A percentile compares a stretch with the other conserved stretches of the same genome.
These are phyloP conservation scores for Neurospora tetraspora DNA, from an alignment of 495 filamentous ascomycete species.

Conservation along the genomic window DNA sequence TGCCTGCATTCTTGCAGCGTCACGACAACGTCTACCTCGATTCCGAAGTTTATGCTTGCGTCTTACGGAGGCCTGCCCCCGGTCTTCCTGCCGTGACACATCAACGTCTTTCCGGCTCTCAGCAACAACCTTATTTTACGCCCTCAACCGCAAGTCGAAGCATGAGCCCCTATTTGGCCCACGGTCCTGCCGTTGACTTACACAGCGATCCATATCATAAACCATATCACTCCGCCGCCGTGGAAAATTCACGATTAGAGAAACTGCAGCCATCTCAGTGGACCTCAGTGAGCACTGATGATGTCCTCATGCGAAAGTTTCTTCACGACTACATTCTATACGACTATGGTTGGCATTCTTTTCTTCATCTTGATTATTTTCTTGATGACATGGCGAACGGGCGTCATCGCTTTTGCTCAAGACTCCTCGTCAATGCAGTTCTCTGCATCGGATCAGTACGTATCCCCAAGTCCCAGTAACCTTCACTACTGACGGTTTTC, in stretches of 20 bases:
- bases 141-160: neutral
- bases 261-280: slow-evolving; percentile 23
- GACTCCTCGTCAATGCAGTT: slow-evolving; percentile 27
- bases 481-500: neutral
- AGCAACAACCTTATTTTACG: neutral
- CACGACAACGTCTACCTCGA: slow-evolving; percentile 27
- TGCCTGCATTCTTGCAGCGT: slow-evolving; percentile 23
- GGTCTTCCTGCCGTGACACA: neutral
- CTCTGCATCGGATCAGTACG: slow-evolving; percentile 29
- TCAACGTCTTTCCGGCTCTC: neutral
- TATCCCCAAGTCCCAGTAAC: neutral
- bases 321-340: slow-evolving; percentile 28
- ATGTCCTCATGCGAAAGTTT: slow-evolving; percentile 23
- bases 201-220: slow-evolving; percentile 23
- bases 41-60: slow-evolving; percentile 26
- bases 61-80: neutral
- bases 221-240: slow-evolving; percentile 23
- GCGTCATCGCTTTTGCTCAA: slow-evolving; percentile 25
- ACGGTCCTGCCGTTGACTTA: slow-evolving; percentile 7
- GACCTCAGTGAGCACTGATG: slow-evolving; percentile 26
- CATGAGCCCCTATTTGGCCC: slow-evolving; percentile 6
- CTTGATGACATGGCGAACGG: slow-evolving; percentile 26
- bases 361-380: slow-evolving; percentile 29
- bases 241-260: slow-evolving; percentile 23
- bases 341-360: slow-evolving; percentile 26